These are phyloP conservation scores for Rhodotorula babjevae DNA, from an alignment of 768 basidiomycete genomes.

Conservation along the genomic window DNA sequence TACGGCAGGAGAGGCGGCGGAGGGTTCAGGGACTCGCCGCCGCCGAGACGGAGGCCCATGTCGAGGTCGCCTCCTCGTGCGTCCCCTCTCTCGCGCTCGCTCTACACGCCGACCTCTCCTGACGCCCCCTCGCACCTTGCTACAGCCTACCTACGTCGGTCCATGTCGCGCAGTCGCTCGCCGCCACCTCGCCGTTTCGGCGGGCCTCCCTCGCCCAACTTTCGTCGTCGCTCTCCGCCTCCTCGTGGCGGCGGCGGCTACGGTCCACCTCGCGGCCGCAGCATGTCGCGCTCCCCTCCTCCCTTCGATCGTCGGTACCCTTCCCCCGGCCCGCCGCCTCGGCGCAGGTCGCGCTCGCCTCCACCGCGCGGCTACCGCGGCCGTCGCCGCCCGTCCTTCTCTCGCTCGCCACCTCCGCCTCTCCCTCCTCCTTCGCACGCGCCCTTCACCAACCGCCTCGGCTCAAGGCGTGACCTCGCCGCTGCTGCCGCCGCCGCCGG, in stretches of 20 bases:
- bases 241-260: neutral
- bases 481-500: neutral
- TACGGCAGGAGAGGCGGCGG: neutral
- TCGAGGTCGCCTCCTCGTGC: conserved; percentile 31
- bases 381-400: conserved; percentile 6
- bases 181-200: conserved; percentile 18
- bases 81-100: neutral
- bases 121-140: no score
- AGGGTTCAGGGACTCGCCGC: neutral
- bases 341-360: neutral
- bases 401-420: neutral
- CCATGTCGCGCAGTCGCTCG: conserved; percentile 12
- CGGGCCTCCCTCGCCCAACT: conserved; percentile 13
- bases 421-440: conserved; percentile 16
- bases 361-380: neutral
- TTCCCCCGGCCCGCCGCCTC: neutral
- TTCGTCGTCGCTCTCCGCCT: conserved; percentile 13
- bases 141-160: conserved; percentile 4
- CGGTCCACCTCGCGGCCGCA: neutral
- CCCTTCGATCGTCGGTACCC: neutral
- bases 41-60: conserved; percentile 1
- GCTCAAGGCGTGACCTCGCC: neutral
- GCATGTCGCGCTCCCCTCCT: conserved; percentile 3
- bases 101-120: neutral
- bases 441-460: conserved; percentile 4